phyloP scores from a whole-genome alignment of 148 eudicot genomes.

The Rhododendron ferrugineum region DNA sequence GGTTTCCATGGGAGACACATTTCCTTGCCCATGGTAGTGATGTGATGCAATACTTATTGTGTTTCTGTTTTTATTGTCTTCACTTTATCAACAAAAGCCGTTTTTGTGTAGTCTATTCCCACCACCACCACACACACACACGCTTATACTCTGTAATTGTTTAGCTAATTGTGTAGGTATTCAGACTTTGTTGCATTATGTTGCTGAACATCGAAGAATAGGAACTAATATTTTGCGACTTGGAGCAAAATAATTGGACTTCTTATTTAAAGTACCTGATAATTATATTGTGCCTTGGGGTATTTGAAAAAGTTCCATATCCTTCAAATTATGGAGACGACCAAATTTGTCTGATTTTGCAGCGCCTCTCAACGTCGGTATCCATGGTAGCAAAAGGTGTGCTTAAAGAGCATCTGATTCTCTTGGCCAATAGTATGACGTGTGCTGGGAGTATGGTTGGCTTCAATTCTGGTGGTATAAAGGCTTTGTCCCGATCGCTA shows the following conservation, averaged over 20 bases:
- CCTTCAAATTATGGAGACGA: not conserved
- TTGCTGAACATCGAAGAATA: not conserved
- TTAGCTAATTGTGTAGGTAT: not conserved
- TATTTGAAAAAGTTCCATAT: not conserved
- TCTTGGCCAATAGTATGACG: slow-evolving; percentile 94
- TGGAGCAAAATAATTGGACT: not conserved
- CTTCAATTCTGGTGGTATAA: slow-evolving; percentile 76
- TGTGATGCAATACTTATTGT: not conserved
- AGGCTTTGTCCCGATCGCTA: slow-evolving; percentile 61
- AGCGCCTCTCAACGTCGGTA: slow-evolving; percentile 94
- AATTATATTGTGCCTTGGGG: not conserved
- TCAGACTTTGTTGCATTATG: not conserved
- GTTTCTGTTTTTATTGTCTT: not conserved
- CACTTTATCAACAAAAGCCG: not conserved
- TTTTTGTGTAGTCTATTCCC: not conserved
- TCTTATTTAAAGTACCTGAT: not conserved
- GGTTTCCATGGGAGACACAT: not conserved
- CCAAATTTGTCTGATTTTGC: slow-evolving; percentile 18
- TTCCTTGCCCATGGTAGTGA: not conserved
- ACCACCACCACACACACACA: not conserved
- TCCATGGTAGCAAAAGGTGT: slow-evolving; percentile 88
- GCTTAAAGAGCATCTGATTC: slow-evolving; percentile 83
- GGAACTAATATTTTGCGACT: not conserved
- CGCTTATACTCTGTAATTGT: not conserved
- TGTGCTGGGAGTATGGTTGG: slow-evolving; percentile 82